These are phyloP conservation scores for Saccharomycopsis synnaedendra DNA, from an alignment of 805 yeast genomes.

Conservation along the genomic window DNA sequence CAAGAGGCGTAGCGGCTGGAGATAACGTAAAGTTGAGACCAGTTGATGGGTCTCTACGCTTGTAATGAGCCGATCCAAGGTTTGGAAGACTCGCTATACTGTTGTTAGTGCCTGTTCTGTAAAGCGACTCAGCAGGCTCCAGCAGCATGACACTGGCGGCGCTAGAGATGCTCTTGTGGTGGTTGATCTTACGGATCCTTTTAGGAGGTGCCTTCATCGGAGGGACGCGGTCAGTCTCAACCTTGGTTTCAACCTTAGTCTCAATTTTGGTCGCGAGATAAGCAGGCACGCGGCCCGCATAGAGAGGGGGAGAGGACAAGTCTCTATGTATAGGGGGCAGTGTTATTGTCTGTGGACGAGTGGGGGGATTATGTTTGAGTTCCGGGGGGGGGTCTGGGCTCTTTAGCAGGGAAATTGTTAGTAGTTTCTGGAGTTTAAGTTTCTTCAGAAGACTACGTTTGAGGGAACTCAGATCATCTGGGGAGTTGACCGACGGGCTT, in stretches of 20 bases:
- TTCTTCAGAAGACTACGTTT: slow-evolving; percentile 11
- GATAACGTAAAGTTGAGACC: not conserved
- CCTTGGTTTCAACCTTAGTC: not conserved
- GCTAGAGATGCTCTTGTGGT: not conserved
- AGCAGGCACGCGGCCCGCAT: slow-evolving; percentile 9
- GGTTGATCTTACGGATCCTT: not conserved
- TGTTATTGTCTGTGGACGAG: not conserved
- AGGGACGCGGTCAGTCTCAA: not conserved
- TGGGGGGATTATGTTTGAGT: not conserved
- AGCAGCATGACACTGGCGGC: not conserved
- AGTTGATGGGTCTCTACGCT: not conserved
- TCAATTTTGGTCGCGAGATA: slow-evolving; percentile 7
- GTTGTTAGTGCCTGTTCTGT: slow-evolving; percentile 8
- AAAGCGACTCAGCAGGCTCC: not conserved
- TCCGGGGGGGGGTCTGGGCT: not conserved
- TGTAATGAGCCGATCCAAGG: slow-evolving; percentile 4
- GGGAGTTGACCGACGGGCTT: not conserved
- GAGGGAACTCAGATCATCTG: not conserved
- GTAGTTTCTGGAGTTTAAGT: slow-evolving; percentile 8
- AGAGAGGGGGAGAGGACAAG: slow-evolving; percentile 2
- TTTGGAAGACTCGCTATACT: slow-evolving; percentile 12
- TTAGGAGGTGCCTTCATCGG: not conserved
- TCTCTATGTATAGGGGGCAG: not conserved
- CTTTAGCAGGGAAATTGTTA: slow-evolving; percentile 4
- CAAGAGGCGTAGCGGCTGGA: not conserved